These are phyloP conservation scores for Viola pubescens DNA, from an alignment of 441 rosid genomes.

Conservation along the genomic window DNA sequence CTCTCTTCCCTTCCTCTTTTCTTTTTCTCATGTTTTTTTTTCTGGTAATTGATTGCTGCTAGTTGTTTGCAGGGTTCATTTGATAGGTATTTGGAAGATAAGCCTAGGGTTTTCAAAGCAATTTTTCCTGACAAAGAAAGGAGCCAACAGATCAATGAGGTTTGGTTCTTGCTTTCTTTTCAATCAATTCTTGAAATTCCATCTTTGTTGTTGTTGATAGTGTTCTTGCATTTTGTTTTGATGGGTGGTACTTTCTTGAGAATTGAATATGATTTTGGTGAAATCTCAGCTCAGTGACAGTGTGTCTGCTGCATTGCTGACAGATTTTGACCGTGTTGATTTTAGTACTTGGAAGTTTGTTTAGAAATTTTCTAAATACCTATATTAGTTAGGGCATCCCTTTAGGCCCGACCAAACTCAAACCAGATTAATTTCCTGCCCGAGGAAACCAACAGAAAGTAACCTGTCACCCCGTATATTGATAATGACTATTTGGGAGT, in stretches of 20 bases:
- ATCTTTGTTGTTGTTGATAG: too few species aligned
- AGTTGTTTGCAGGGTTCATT: conserved; percentile 56
- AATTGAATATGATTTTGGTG: neutral
- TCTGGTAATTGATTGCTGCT: neutral
- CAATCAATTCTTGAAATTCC: neutral
- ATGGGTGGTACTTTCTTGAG: neutral
- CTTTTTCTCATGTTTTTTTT: neutral
- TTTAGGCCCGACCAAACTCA: too few species aligned
- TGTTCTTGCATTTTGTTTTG: neutral
- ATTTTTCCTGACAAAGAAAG: conserved; percentile 75
- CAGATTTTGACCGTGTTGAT: too few species aligned
- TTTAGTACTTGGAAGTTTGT: too few species aligned
- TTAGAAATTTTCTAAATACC: too few species aligned
- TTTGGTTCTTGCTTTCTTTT: conserved; percentile 1
- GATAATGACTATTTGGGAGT: too few species aligned
- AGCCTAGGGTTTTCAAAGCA: conserved; percentile 74
- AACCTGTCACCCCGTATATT: too few species aligned
- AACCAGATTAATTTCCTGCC: too few species aligned
- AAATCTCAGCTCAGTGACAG: neutral
- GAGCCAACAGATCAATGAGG: conserved; percentile 62
- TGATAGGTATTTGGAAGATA: conserved; percentile 76
- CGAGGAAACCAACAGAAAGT: too few species aligned
- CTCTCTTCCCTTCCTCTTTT: neutral
- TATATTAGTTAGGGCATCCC: too few species aligned
- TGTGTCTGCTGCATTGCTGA: neutral